A percentile compares a stretch with the other conserved stretches of the same genome.
These are phyloP conservation scores for Sclerotinia trifoliorum DNA, from an alignment of 2,329 filamentous ascomycete genomes.

Conservation along the genomic window DNA sequence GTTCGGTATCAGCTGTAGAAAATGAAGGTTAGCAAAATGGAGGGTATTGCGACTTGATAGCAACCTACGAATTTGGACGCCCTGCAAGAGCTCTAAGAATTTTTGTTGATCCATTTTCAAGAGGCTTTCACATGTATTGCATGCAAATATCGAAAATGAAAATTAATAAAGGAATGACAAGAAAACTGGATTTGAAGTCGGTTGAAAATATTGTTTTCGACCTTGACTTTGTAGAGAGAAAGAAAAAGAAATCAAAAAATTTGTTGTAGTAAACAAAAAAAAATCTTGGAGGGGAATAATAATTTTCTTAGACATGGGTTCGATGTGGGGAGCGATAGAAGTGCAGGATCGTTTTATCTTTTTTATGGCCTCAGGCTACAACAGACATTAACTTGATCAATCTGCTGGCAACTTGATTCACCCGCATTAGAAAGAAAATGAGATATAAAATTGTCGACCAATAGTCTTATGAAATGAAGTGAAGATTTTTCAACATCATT, in stretches of 20 bases:
- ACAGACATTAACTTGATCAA: too few relatives aligned
- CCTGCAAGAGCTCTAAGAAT: conserved; percentile 83
- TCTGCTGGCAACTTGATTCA: neutral
- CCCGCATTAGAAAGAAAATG: neutral
- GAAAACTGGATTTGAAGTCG: neutral
- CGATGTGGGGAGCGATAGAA: neutral
- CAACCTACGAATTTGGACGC: conserved; percentile 79
- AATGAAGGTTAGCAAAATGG: conserved; percentile 33
- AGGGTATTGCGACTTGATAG: conserved; percentile 8
- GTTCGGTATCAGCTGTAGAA: conserved; percentile 74
- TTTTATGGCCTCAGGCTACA: neutral
- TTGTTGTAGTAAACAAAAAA: neutral
- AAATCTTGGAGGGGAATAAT: conserved; percentile 4
- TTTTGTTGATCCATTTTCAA: conserved; percentile 71
- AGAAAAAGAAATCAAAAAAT: neutral
- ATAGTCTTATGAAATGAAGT: neutral
- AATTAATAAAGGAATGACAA: neutral
- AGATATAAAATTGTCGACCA: neutral
- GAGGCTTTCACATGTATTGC: conserved; percentile 8
- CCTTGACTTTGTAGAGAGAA: neutral
- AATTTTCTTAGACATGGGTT: neutral
- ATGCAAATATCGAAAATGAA: conserved; percentile 18
- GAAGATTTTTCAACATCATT: neutral
- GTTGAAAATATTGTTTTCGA: neutral
- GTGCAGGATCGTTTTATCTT: neutral